Conservation (phyloP, 2,329 filamentous ascomycete species). For the Talaromyces verruculosus region DNA sequence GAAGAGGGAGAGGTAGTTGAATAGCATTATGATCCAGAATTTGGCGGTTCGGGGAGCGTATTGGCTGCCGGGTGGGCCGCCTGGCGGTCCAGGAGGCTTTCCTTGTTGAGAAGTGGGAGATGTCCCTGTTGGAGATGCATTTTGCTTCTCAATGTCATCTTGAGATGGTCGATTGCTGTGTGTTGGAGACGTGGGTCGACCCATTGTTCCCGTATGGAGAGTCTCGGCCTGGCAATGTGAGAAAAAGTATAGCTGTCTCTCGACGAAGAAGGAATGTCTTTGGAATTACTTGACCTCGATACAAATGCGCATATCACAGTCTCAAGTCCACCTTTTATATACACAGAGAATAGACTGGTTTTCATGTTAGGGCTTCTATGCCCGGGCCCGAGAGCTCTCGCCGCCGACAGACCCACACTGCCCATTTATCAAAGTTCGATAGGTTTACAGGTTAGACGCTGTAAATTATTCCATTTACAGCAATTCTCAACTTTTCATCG, state of each 20-base stretch:
- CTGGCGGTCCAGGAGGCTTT: neutral
- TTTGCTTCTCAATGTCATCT: neutral
- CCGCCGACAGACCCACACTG: neutral
- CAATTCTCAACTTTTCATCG: neutral
- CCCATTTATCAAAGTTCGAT: neutral
- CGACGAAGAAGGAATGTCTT: neutral
- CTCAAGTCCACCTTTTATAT: neutral
- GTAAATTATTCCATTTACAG: neutral
- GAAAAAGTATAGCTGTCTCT: neutral
- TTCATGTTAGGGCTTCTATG: constrained; percentile 1
- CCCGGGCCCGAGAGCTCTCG: constrained; percentile 1
- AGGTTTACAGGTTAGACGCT: neutral
- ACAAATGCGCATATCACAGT: neutral
- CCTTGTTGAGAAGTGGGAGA: neutral
- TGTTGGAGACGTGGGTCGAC: neutral
- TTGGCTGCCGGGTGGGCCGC: constrained; percentile 2
- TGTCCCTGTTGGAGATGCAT: neutral
- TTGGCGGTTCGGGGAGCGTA: constrained; percentile 29
- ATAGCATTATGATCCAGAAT: constrained; percentile 28
- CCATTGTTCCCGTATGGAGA: neutral
- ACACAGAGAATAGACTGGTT: neutral
- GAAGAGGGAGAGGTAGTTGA: constrained; percentile 27
- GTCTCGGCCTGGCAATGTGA: neutral
- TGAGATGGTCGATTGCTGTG: neutral
- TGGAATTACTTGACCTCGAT: neutral